Conservation (phyloP, 495 filamentous ascomycete species). For the Acidomyces sp. region DNA sequence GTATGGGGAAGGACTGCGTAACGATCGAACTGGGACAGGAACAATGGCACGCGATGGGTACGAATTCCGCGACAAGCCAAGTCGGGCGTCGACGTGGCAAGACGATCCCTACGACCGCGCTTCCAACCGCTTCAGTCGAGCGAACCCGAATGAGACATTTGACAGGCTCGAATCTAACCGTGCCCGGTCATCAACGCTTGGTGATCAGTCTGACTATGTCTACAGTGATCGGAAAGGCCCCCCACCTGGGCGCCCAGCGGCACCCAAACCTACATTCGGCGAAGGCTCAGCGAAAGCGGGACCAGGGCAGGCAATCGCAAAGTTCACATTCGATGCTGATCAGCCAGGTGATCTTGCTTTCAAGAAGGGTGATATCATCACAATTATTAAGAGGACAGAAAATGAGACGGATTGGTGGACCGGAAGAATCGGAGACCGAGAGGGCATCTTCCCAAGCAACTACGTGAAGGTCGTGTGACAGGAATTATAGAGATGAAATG, state of each 20-base stretch:
- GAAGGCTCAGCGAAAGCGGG: constrained; percentile 61
- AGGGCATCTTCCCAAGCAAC: constrained; percentile 49
- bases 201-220: constrained; percentile 41
- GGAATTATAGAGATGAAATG: too few relatives aligned
- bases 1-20: constrained; percentile 57
- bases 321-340: constrained; percentile 88
- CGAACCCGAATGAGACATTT: constrained; percentile 37
- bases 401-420: constrained; percentile 86
- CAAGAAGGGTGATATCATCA: constrained; percentile 95
- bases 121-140: constrained; percentile 33
- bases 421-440: constrained; percentile 48
- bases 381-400: constrained; percentile 93
- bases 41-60: constrained; percentile 33
- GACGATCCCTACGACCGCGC: constrained; percentile 74
- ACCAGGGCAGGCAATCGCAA: constrained; percentile 72
- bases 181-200: constrained; percentile 25
- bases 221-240: constrained; percentile 18
- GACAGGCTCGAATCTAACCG: constrained; percentile 29
- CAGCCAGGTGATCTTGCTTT: constrained; percentile 87
- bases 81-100: constrained; percentile 68
- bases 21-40: constrained; percentile 41
- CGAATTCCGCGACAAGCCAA: constrained; percentile 52
- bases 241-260: constrained; percentile 14
- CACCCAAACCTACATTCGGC: constrained; percentile 33
- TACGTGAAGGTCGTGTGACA: constrained; percentile 16